Evolutionary conservation across 345 rosid genomes (phyloP), one percentile per base, ranked within the genome.

Genomic region (Gossypium longicalyx): DNA sequence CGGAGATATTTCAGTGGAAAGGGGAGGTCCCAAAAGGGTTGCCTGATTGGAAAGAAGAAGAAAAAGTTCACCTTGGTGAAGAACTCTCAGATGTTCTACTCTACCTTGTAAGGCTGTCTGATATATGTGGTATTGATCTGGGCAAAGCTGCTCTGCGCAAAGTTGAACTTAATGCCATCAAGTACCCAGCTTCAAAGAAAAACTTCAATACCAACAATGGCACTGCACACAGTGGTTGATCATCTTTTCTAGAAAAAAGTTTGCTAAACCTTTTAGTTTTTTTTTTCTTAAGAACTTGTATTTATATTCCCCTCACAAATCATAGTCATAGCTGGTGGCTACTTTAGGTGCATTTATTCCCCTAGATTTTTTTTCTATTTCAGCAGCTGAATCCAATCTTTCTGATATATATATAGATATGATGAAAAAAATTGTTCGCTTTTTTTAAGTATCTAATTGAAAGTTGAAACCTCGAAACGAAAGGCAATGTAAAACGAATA

Each of bases 1-100:
- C 97, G 12, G 92, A 89, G 91, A 94, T 94, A 85, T 94, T 94
- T 70, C 98, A 94, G 53, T 94, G 98, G 98, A 94, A 83, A 82
- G 98, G 97, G 16, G 98, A 94, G 86, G 97, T 94, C 2, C 86
- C 92, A 23, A 89, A 73, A 77, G 98, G 98, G 22, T 80, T 91
- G 62, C 91, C 97, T 3, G 97, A 77, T 56, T 94, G 95, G 95
- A 82, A 87, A 85, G 97, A 94, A 71, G 97, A 92, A 45, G 97
- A 92, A 75, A 92, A 85, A 70, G 83, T 86, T 13, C 98, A 94
- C 70, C 77, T 92, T 4, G 97, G 98, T 2, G 98, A 94, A 82
- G 97, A 92, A 84, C 85, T 92, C 22, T 94, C 97, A 3, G 98
- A 94, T 80, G 98, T 94, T 2, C 77, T 94, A 77, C 88, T 94